Base-by-base conservation (phyloP, 345 rosid species). In the Mercurialis annua region DNA sequence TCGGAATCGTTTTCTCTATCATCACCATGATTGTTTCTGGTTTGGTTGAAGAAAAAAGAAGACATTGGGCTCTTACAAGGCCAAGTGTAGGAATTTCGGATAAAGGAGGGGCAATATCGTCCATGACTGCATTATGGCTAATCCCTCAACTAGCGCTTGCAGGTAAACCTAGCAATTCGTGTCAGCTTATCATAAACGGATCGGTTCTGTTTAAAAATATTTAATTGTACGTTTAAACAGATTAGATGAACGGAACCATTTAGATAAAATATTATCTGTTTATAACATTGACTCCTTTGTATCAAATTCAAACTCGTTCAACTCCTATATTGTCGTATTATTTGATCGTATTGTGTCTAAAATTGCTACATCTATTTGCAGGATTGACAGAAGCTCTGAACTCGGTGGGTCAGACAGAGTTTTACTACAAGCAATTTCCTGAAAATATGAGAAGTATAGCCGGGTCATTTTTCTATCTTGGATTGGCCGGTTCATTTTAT, bases 361-460 rank as follows among this genome's bases (percentile, higher is more conserved):
- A n/a, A n/a, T n/a, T n/a, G n/a, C n/a, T n/a, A n/a, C n/a, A n/a
- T n/a, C n/a, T n/a, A n/a, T n/a, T n/a, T 0, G 24, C 74, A 3
- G 78, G 78, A 46, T 15, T 75, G 0, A 31, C 68, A 0, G 74
- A 75, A 44, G 74, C 54, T 2, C 65, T 75, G 50, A 65, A 36
- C 36, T 31, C 46, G 0, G 21, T 75, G 6, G 71, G 66, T 0
- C 74, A 59, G 57, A 48, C 53, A 10, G 78, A 75, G 23, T 75
- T 75, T 23, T 75, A 50, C 27, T 75, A 75, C 62, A 75, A 63
- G 52, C 74, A 75, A 31, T 75, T 70, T 58, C 78, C 74, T 4
- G 74, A 75, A 24, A 75, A 75, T 21, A 65, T 75, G 74, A 65
- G 67, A 49, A 75, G 71, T 36, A 21, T 75, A 0, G 68, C 71